Evolutionary conservation across 2,329 filamentous ascomycete species (phyloP), one percentile per base, ranked within the genome.

Genomic region (Scedosporium aurantiacum): DNA sequence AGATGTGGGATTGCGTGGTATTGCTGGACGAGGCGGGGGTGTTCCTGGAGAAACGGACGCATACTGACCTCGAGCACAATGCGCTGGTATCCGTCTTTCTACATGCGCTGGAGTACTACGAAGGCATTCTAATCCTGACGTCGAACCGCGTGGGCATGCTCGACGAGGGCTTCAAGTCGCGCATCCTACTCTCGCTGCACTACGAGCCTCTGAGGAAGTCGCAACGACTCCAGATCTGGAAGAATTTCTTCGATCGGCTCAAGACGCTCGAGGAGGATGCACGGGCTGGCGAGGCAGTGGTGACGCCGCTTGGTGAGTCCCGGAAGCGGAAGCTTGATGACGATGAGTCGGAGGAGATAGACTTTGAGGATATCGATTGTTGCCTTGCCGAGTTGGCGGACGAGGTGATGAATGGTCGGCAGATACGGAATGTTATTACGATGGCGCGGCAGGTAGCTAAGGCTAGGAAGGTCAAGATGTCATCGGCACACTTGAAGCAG

Each of bases 1-100:
- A 63, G 4, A 64, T 37, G 3, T 66, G 65, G 64, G 63, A 58
- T 0, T 66, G 63, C 21, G 52, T 62, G 18, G 40, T 45, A 43
- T 18, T 41, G 1, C 67, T 76, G 0, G 74, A 75, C 6, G 72
- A 74, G 57, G 72, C 71, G 0, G 73, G 74, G 56, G 70, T 73
- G 0, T 74, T 74, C 65, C 65, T 75, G 0, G 66, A 68, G 0
- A 67, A 69, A 58, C 66, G 72, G 43, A 68, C 67, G 45, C 67
- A 67, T 60, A 65, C 60, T 0, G 71, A 74, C 52, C 67, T 74
- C 65, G 68, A 68, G 57, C 65, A 70, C 0, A 75, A 75, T 10
- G 71, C 71, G 2, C 67, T 75, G 0, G 74, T 76, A 0, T 74
- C 73, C 0, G 76, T 79, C 1, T 79, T 80, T 65, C 69, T 80